These are phyloP conservation scores for Bretziella fagacearum DNA, from an alignment of 2,329 filamentous ascomycete species.

Conservation along the genomic window DNA sequence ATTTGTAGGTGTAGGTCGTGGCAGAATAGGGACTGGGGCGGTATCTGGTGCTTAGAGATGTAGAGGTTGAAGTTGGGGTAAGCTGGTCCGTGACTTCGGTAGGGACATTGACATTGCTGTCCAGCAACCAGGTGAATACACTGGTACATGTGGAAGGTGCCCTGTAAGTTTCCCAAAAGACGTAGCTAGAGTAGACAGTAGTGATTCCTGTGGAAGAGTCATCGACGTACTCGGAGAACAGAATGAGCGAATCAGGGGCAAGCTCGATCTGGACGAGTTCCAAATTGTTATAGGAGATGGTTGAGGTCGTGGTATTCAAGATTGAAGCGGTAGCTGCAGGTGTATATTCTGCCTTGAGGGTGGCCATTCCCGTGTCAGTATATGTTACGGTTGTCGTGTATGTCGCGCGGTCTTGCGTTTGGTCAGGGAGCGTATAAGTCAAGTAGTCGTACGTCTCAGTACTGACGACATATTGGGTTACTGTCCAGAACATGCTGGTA, in stretches of 20 bases:
- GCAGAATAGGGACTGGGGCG: too few species aligned
- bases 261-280: neutral
- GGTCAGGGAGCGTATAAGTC: neutral
- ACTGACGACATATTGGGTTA: neutral
- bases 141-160: neutral
- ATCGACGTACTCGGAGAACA: neutral
- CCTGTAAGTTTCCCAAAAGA: neutral
- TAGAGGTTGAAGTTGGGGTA: neutral
- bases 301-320: neutral
- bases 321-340: neutral
- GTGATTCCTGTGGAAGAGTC: too few species aligned
- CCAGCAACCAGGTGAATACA: neutral
- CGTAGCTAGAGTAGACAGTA: neutral
- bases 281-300: neutral
- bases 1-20: neutral
- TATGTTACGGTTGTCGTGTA: too few species aligned
- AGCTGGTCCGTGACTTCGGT: neutral
- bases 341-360: constrained; percentile 1
- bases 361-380: neutral
- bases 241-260: neutral
- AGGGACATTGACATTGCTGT: neutral
- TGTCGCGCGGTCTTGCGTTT: too few species aligned
- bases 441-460: neutral
- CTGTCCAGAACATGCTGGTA: neutral
- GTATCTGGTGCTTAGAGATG: too few species aligned